Evolutionary conservation across 108 stramenopile genomes (phyloP), one percentile per base, ranked within the genome.

Genomic region (Mayamaea pseudoterrestris): DNA sequence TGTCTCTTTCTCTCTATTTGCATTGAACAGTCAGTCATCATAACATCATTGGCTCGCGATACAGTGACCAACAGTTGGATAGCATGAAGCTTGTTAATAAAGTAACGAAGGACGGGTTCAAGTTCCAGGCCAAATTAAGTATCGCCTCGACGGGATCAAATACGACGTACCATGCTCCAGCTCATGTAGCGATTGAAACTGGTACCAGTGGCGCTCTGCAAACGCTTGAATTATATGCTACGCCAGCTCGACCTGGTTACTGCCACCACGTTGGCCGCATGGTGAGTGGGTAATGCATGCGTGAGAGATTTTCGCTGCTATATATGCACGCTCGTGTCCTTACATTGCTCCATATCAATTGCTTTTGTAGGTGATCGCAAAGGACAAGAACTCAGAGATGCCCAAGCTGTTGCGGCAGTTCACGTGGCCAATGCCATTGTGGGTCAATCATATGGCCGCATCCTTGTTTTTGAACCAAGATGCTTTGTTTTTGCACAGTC

Each of bases 211-310:
- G 58, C 1, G 58, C 58, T 13, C 18, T 11, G 2, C 56, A 57
- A 30, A 44, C 21, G 11, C 29, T 66, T 24, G 65, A 66, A 31
- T 41, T 66, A 0, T 60, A 60, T 22, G 42, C 53, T 20, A 47
- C 58, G 5, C 65, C 65, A 1, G 55, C 57, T 25, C 51, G 58
- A 1, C 65, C 65, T 11, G 58, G 65, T n/a, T 66, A 60, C 34
- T 54, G 53, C 35, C 55, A 66, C 18, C 65, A 66, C 29, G 32
- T 60, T 24, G 65, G 65, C 2, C 57, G 65, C 22, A 53, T 55
- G 35, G 65, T 66, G n/a, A n/a, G n/a, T n/a, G n/a, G n/a, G n/a
- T n/a, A n/a, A n/a, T n/a, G n/a, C n/a, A n/a, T n/a, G n/a, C n/a
- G n/a, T n/a, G n/a, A n/a, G n/a, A n/a, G n/a, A n/a, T n/a, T n/a